Evolutionary conservation across 2,329 filamentous ascomycete genomes (phyloP).

Genomic region (Aureobasidium leucospermi): DNA sequence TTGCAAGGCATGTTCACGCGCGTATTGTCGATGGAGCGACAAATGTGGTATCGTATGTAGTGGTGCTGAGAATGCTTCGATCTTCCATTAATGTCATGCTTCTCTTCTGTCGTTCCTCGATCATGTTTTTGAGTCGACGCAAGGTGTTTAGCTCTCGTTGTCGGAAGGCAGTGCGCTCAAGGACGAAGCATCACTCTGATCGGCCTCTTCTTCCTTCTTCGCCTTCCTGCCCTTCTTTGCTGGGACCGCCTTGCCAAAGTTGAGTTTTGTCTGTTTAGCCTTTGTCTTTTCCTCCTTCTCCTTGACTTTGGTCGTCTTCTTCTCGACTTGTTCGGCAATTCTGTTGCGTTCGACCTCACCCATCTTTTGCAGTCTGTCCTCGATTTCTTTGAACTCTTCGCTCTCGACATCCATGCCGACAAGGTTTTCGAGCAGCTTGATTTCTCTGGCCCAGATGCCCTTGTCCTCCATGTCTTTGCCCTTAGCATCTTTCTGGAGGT

Average conservation of each 20-base stretch:
- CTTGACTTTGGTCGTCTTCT: conserved; percentile 48
- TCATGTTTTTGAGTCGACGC: too few relatives aligned
- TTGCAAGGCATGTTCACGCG: too few relatives aligned
- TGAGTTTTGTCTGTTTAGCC: conserved; percentile 65
- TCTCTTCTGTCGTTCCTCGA: too few relatives aligned
- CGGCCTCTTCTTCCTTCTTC: conserved; percentile 13
- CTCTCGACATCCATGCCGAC: conserved; percentile 74
- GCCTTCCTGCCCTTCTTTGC: conserved; percentile 51
- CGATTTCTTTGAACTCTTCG: conserved; percentile 63
- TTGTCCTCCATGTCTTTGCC: conserved; percentile 62
- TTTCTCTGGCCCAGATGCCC: conserved; percentile 82
- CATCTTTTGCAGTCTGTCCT: conserved; percentile 56
- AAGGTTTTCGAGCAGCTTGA: conserved; percentile 84
- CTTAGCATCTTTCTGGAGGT: conserved; percentile 35
- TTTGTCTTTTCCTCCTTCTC: conserved; percentile 30
- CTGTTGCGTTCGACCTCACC: conserved; percentile 67
- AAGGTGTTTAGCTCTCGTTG: neutral
- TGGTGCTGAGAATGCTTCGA: too few relatives aligned
- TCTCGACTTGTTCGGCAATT: conserved; percentile 71
- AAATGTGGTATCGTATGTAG: too few relatives aligned
- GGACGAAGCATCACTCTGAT: conserved; percentile 8
- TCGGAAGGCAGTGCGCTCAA: neutral
- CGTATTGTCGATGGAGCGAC: too few relatives aligned
- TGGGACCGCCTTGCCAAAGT: conserved; percentile 71
- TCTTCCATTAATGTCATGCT: too few relatives aligned